These are phyloP conservation scores for Hyphopichia fennica DNA, from an alignment of 1,139 yeast species.

Conservation along the genomic window DNA sequence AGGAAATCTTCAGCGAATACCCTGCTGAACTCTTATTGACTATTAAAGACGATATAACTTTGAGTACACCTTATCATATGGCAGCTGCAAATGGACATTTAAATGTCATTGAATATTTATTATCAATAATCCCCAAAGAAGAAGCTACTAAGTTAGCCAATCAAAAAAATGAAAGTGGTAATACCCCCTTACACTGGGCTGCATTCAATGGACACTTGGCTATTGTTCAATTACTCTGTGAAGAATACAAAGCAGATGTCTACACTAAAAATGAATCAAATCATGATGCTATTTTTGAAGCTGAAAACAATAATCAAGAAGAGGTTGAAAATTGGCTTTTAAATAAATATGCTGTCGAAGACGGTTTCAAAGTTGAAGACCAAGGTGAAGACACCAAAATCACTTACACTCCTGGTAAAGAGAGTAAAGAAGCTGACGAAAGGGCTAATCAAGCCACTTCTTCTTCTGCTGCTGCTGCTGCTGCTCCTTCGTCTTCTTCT, in stretches of 20 bases:
- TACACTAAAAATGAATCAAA: slow-evolving; percentile 70
- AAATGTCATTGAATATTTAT: slow-evolving; percentile 62
- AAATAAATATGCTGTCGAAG: slow-evolving; percentile 70
- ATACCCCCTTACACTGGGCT: slow-evolving; percentile 97
- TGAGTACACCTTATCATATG: slow-evolving; percentile 84
- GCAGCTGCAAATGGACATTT: slow-evolving; percentile 92
- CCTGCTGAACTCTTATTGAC: slow-evolving; percentile 49
- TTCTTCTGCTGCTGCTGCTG: slow-evolving; percentile 7
- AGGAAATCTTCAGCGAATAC: slow-evolving; percentile 64
- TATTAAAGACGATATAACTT: slow-evolving; percentile 63
- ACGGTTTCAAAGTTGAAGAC: slow-evolving; percentile 44
- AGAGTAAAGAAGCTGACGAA: slow-evolving; percentile 48
- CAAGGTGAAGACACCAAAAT: slow-evolving; percentile 47
- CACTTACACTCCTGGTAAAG: slow-evolving; percentile 49
- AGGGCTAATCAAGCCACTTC: slow-evolving; percentile 33
- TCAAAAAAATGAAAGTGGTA: slow-evolving; percentile 73
- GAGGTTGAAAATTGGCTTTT: slow-evolving; percentile 74
- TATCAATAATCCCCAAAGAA: slow-evolving; percentile 47
- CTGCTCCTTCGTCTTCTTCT: background rate
- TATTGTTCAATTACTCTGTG: slow-evolving; percentile 68
- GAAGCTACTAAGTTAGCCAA: slow-evolving; percentile 52
- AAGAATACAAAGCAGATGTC: slow-evolving; percentile 76
- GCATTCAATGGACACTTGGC: slow-evolving; percentile 81
- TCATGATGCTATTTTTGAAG: slow-evolving; percentile 86
- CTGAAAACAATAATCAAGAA: slow-evolving; percentile 69